Percentiles rank a stretch among this genome's conserved stretches.
phyloP scores from a whole-genome alignment of 441 rosid genomes.

The Pelargonium myrrhifolium region DNA sequence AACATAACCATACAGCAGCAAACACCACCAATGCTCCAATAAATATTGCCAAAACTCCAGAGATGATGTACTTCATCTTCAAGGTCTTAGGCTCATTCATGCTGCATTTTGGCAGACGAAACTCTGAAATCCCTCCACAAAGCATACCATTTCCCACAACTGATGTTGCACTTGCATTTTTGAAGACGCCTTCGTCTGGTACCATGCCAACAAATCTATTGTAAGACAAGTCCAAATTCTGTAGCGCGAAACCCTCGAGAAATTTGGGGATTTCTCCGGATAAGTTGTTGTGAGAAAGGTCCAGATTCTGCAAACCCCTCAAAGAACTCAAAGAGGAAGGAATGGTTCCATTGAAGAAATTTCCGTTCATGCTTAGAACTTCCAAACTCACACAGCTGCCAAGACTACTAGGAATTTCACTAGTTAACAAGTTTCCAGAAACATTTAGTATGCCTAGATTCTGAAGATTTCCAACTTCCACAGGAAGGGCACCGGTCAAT shows the following conservation, averaged over 20 bases:
- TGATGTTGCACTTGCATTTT: constrained; percentile 19
- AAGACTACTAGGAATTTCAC: constrained; percentile 21
- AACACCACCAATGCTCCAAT: neutral
- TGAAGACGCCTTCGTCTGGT: constrained; percentile 22
- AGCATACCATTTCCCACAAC: constrained; percentile 18
- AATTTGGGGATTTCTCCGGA: constrained; percentile 20
- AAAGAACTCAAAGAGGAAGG: constrained; percentile 15
- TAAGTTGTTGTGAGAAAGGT: constrained; percentile 23
- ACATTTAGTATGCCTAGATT: neutral
- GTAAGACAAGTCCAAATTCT: constrained; percentile 19
- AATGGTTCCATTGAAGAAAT: constrained; percentile 22
- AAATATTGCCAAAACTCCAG: neutral
- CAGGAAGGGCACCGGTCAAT: constrained; percentile 17
- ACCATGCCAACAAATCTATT: constrained; percentile 22
- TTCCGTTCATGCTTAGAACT: constrained; percentile 15
- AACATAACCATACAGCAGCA: neutral
- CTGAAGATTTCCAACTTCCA: constrained; percentile 10
- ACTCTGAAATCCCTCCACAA: constrained; percentile 26
- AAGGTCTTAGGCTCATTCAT: neutral
- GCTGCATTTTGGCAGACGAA: constrained; percentile 20
- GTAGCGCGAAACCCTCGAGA: neutral
- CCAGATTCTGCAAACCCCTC: constrained; percentile 16
- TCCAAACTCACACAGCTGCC: constrained; percentile 17
- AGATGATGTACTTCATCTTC: neutral
- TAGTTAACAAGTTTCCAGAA: constrained; percentile 14